Evolutionary conservation across 108 stramenopile genomes (phyloP), one percentile per base, ranked within the genome.

Genomic region (Skeletonema costatum): DNA sequence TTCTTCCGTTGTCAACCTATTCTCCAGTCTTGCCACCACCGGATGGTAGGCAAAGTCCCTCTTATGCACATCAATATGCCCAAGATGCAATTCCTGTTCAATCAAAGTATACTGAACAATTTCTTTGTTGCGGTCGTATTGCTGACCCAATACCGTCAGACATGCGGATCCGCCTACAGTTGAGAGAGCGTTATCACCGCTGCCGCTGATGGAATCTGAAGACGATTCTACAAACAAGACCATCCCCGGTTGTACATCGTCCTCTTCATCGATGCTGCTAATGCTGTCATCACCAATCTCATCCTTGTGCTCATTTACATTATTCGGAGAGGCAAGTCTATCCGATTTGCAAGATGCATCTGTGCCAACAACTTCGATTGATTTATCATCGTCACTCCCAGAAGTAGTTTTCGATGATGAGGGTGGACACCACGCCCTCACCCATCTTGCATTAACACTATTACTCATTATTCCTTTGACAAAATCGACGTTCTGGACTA

Each of bases 31-130:
- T 3, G 66, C 32, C 1, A 50, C 64, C 56, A 81, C 80, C 13
- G 80, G 74, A 66, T 75, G 69, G 53, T 81, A 81, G 1, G 80
- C 80, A 67, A 75, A 81, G 38, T 81, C 80, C 19, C 50, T 70
- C 50, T 51, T 60, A 38, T 81, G 80, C 48, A 81, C 66, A 70
- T 75, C 80, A 6, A 81, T 53, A 67, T 71, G 71, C 5, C 80
- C 80, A n/a, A 81, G 32, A 31, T 71, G 48, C 4, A 21, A n/a
- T 46, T 71, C 70, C 4, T 65, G 70, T 35, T 38, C 64, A 30
- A 81, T 16, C 35, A 81, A 71, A 17, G 66, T 58, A 53, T 81
- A 81, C 53, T 75, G 80, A 21, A 71, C 39, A 5, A 81, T 74
- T 0, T 61, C 61, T 29, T 66, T 53, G 56, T 75, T 68, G 44